A percentile compares a stretch with the other conserved stretches of the same genome.
Evolutionary conservation across 139 green algal species (phyloP).

Genomic region (Pedinophyceae sp.): DNA sequence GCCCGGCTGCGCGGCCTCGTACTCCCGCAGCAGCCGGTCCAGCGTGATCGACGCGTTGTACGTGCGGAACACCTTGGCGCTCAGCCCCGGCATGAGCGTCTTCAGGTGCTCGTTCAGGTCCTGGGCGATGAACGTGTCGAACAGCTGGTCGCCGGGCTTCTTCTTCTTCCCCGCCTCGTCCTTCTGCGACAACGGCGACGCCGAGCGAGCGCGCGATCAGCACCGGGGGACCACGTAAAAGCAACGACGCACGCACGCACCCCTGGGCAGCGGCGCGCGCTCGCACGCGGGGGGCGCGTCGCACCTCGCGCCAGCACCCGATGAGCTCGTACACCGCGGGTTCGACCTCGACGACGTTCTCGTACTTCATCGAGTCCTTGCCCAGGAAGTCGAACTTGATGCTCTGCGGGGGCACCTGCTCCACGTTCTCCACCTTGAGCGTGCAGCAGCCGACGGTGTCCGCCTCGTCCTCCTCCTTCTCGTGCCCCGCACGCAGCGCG

Average conservation of each 20-base stretch:
- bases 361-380: slow-evolving; percentile 94
- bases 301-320: not conserved
- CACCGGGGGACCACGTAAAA: too few relatives aligned
- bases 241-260: too few relatives aligned
- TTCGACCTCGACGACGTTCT: slow-evolving; percentile 84
- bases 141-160: slow-evolving; percentile 61
- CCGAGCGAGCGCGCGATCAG: too few relatives aligned
- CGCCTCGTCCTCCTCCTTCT: slow-evolving; percentile 97
- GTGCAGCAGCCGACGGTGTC: slow-evolving; percentile 96
- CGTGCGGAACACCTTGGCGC: slow-evolving; percentile 96
- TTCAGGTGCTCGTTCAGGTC: slow-evolving; percentile 91
- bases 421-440: slow-evolving; percentile 83
- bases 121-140: slow-evolving; percentile 69
- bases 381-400: slow-evolving; percentile 98
- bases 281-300: too few relatives aligned
- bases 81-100: slow-evolving; percentile 85
- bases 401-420: slow-evolving; percentile 24
- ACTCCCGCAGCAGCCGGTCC: slow-evolving; percentile 54
- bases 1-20: slow-evolving; percentile 18
- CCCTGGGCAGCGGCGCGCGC: too few relatives aligned
- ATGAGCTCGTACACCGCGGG: slow-evolving; percentile 50
- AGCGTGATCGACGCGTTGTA: slow-evolving; percentile 96
- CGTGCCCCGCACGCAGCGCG: slow-evolving; percentile 91
- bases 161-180: slow-evolving; percentile 30
- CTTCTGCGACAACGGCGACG: not conserved